These are phyloP conservation scores for Adansonia grandidieri DNA, from an alignment of 441 rosid species.

Conservation along the genomic window DNA sequence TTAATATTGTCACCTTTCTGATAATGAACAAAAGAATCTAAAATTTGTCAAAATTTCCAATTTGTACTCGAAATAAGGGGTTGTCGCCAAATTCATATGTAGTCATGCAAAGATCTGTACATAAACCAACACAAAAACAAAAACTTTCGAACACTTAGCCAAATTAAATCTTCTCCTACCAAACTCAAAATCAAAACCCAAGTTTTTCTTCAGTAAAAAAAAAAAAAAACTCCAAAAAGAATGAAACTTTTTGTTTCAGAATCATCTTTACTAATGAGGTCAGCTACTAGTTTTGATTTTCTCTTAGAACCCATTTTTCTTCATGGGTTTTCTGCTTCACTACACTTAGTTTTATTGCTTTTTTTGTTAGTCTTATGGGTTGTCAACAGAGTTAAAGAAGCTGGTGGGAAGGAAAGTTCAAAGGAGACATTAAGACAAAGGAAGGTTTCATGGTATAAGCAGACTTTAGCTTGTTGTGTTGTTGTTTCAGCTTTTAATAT, in stretches of 20 bases:
- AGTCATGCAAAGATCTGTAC: too few relatives aligned
- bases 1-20: too few relatives aligned
- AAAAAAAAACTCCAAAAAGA: background rate
- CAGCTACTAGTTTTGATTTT: slow-evolving; percentile 35
- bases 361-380: slow-evolving; percentile 47
- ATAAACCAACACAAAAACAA: background rate
- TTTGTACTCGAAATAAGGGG: too few relatives aligned
- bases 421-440: slow-evolving; percentile 33
- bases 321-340: slow-evolving; percentile 50
- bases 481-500: slow-evolving; percentile 55
- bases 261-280: slow-evolving; percentile 34
- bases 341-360: slow-evolving; percentile 58
- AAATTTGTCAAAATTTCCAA: too few relatives aligned
- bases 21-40: too few relatives aligned
- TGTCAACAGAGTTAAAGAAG: slow-evolving; percentile 36
- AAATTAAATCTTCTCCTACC: background rate
- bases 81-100: too few relatives aligned
- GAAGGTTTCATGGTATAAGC: slow-evolving; percentile 40
- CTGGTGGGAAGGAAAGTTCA: slow-evolving; percentile 34
- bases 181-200: background rate
- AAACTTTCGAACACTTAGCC: background rate
- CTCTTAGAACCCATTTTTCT: slow-evolving; percentile 52
- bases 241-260: slow-evolving; percentile 39
- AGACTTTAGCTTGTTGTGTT: slow-evolving; percentile 52
- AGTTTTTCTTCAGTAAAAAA: background rate